These are phyloP conservation scores for Excoecaria cochinchinensis DNA, from an alignment of 345 rosid species.

Conservation along the genomic window DNA sequence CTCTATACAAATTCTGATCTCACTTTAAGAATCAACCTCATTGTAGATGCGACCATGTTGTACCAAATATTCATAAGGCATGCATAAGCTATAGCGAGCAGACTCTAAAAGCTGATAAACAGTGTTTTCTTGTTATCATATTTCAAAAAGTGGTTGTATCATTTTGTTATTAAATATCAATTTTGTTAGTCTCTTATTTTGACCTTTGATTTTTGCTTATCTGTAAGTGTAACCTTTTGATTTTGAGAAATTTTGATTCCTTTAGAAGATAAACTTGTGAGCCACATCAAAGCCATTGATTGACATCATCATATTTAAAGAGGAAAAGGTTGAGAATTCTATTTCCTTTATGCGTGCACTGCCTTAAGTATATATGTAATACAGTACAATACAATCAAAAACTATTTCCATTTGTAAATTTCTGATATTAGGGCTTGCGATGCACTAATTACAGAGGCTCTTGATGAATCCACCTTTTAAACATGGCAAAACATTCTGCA, in stretches of 20 bases:
- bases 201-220: not conserved
- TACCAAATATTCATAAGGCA: not conserved
- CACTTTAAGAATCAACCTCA: not conserved
- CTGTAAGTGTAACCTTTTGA: not conserved
- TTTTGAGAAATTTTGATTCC: not conserved
- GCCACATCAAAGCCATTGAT: not conserved
- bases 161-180: not conserved
- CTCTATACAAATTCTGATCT: not conserved
- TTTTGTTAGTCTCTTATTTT: not conserved
- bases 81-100: not conserved
- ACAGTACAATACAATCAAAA: not conserved
- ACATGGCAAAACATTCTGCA: conserved; percentile 45
- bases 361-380: not conserved
- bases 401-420: not conserved
- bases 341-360: not conserved
- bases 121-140: not conserved
- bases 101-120: too few species aligned
- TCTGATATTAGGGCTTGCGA: not conserved
- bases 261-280: not conserved
- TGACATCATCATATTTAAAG: not conserved
- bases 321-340: not conserved
- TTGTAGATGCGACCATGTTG: not conserved
- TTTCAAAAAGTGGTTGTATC: not conserved
- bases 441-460: conserved; percentile 24
- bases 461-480: conserved; percentile 39